Percentiles rank a stretch among this genome's conserved stretches.
These are phyloP conservation scores for Panicum hallii DNA, from an alignment of 202 grass and related monocot genomes.

Conservation along the genomic window DNA sequence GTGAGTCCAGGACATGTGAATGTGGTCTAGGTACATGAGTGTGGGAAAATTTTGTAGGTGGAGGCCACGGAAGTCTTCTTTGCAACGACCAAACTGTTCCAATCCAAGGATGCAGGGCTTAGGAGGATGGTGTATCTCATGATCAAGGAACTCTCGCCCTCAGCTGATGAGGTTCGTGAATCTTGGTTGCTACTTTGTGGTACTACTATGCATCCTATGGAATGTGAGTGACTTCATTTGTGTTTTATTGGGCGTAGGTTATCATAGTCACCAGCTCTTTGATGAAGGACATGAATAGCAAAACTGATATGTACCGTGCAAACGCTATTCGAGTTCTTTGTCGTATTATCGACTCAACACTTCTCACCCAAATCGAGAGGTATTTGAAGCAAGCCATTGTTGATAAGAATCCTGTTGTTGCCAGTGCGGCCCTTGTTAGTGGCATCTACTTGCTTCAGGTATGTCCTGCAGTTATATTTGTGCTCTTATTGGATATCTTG, in stretches of 20 bases:
- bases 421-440: conserved; percentile 97
- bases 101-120: conserved; percentile 93
- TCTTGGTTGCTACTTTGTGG: conserved; percentile 23
- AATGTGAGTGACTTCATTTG: conserved; percentile 22
- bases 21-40: conserved; percentile 14
- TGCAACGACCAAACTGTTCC: conserved; percentile 93
- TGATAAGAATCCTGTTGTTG: conserved; percentile 97
- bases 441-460: conserved; percentile 99
- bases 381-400: conserved; percentile 99
- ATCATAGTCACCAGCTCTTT: conserved; percentile 98
- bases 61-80: conserved; percentile 98
- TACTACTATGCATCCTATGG: not conserved
- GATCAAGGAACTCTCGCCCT: conserved; percentile 99
- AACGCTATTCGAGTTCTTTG: conserved; percentile 98
- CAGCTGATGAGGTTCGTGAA: conserved; percentile 77
- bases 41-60: conserved; percentile 57
- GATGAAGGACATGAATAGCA: conserved; percentile 99
- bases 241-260: conserved; percentile 56
- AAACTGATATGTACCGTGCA: conserved; percentile 96
- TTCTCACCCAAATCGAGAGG: conserved; percentile 98
- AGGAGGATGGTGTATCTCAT: conserved; percentile 99
- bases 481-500: conserved; percentile 20
- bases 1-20: conserved; percentile 3
- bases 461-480: conserved; percentile 20
- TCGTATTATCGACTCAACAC: conserved; percentile 90